Evolutionary conservation across 2,329 filamentous ascomycete genomes (phyloP), one percentile per base, ranked within the genome.

Genomic region (Exophiala xenobiotica): DNA sequence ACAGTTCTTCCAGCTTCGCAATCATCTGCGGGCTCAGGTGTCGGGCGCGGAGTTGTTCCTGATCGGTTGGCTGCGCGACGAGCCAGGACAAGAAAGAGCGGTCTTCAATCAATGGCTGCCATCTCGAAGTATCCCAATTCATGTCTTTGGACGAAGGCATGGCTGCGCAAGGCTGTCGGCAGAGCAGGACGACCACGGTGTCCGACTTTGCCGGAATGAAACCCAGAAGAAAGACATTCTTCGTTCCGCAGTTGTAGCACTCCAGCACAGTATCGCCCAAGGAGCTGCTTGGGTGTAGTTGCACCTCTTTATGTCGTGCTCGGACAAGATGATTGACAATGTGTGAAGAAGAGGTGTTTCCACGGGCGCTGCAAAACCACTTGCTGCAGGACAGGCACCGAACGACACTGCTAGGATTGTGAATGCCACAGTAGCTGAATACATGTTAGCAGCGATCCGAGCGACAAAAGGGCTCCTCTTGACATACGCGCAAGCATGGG

Each of bases 171-270:
- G 93, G 93, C 71, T 97, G 93, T 55, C 93, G 90, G 70, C 93
- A 99, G 29, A 99, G 81, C 38, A 99, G 82, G 19, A 99, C 93
- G 6, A 99, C 95, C 22, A 99, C 93, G 0, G 93, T 96, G 66
- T 99, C 95, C 8, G 93, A 97, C 69, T 99, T 99, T 50, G 93
- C 93, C 7, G 93, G 95, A 62, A 99, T 99, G 69, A 99, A 99
- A 5, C 93, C 93, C 22, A 99, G 85, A 27, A 97, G 78, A 63
- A 99, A 99, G 42, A 96, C 92, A 68, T 99, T 99, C 75, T 96
- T 97, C n/a, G 90, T 96, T 40, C 92, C 93, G 70, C 93, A 99
- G 73, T 96, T 97, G 76, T 99, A 99, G 74, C 93, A 99, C 75
- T 99, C 93, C 57, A 99, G 81, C 29, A 95, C 89, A 1, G 93